Conservation (phyloP, 192 early-diverging fungal genomes). For the Coemansia sp. region DNA sequence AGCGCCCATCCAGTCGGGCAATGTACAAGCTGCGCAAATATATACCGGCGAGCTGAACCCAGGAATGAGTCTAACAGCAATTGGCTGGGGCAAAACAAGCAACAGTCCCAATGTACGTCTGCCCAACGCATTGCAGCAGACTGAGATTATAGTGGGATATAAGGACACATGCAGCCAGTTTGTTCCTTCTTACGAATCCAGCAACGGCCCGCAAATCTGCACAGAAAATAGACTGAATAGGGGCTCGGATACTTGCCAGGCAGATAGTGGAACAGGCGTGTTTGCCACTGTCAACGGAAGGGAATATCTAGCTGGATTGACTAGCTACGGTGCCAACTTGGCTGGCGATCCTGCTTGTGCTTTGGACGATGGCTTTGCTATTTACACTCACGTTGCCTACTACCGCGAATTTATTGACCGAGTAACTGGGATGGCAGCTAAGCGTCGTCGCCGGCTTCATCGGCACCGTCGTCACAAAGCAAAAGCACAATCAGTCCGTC, state of each 20-base stretch:
- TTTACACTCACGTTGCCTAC: conserved; percentile 44
- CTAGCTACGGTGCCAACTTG: conserved; percentile 43
- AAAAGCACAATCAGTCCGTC: too few species aligned
- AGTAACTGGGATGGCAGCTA: neutral
- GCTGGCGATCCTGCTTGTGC: conserved; percentile 43
- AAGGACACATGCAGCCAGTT: conserved; percentile 26
- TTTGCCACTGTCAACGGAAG: conserved; percentile 17
- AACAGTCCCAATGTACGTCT: conserved; percentile 5
- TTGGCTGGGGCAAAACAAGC: conserved; percentile 41
- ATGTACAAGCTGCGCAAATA: conserved; percentile 14
- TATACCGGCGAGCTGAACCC: conserved; percentile 18
- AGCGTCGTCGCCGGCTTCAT: conserved; percentile 2
- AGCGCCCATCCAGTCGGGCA: neutral
- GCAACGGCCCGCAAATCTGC: conserved; percentile 49
- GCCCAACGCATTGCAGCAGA: conserved; percentile 27
- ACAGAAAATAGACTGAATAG: conserved; percentile 40
- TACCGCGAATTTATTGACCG: conserved; percentile 26
- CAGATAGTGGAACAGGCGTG: conserved; percentile 47
- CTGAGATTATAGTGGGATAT: conserved; percentile 27
- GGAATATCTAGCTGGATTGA: conserved; percentile 34
- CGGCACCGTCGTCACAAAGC: too few species aligned
- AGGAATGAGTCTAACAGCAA: conserved; percentile 22
- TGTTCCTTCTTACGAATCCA: conserved; percentile 28
- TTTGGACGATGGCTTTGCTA: conserved; percentile 36
- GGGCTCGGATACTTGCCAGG: conserved; percentile 48